These are phyloP conservation scores for Populus tremula DNA, from an alignment of 345 rosid genomes.

Conservation along the genomic window DNA sequence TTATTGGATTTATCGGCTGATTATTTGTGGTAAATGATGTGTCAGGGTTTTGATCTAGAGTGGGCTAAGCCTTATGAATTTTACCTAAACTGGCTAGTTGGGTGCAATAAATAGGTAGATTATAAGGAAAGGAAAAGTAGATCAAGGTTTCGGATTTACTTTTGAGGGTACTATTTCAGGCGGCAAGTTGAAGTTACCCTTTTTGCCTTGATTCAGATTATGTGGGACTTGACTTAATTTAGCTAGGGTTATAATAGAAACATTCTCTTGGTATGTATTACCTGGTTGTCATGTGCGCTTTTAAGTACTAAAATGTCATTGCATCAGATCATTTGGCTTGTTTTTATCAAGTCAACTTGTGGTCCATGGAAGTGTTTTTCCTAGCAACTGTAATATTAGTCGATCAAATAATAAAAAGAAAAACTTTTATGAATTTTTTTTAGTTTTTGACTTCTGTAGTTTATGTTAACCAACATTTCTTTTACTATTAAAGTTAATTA, in stretches of 20 bases:
- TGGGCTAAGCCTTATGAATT: background rate
- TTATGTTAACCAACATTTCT: background rate
- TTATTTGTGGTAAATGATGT: background rate
- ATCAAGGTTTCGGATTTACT: background rate
- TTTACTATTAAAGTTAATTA: background rate
- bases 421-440: background rate
- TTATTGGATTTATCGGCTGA: background rate
- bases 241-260: background rate
- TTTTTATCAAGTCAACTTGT: conserved; percentile 1
- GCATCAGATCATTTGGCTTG: background rate
- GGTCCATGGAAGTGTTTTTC: background rate
- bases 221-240: background rate
- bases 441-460: background rate
- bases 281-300: background rate
- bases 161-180: background rate
- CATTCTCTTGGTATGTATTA: background rate
- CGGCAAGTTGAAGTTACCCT: background rate
- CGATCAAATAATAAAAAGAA: background rate
- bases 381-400: background rate
- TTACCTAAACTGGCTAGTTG: background rate
- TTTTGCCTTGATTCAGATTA: conserved; percentile 2
- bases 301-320: background rate
- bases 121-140: background rate
- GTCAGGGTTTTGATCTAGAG: background rate
- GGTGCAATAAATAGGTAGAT: conserved; percentile 2